Evolutionary conservation across 768 basidiomycete species (phyloP).

Genomic region (Stropharia rugosoannulata): DNA sequence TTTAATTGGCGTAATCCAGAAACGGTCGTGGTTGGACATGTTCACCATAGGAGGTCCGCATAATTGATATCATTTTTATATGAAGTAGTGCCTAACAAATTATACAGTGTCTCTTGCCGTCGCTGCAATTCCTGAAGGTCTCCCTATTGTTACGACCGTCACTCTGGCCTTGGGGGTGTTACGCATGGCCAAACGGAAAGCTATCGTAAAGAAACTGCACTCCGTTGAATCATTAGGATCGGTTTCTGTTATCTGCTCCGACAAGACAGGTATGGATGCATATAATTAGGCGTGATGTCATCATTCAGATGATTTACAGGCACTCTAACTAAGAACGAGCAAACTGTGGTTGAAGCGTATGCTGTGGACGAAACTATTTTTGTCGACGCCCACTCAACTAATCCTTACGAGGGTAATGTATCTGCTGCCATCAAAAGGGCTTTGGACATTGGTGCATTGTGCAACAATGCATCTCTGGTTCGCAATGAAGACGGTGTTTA

Average conservation of each 20-base stretch:
- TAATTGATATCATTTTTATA: neutral
- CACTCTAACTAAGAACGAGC: conserved; percentile 94
- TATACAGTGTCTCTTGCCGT: conserved; percentile 89
- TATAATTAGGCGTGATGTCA: neutral
- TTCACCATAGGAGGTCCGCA: conserved; percentile 94
- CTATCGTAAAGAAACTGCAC: conserved; percentile 96
- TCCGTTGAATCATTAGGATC: conserved; percentile 93
- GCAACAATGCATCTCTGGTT: conserved; percentile 78
- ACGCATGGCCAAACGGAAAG: conserved; percentile 91
- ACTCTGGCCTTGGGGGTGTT: conserved; percentile 94
- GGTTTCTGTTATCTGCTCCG: conserved; percentile 96
- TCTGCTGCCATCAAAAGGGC: conserved; percentile 73
- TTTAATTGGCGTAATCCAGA: conserved; percentile 83
- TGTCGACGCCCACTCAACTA: conserved; percentile 53
- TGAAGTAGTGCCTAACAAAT: neutral
- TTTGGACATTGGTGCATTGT: conserved; percentile 81
- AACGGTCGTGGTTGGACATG: conserved; percentile 93
- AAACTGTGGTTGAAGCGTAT: conserved; percentile 90
- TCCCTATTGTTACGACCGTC: conserved; percentile 96
- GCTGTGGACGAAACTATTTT: conserved; percentile 78
- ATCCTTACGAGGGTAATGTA: conserved; percentile 33
- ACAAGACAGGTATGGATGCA: conserved; percentile 77
- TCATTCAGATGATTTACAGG: conserved; percentile 40
- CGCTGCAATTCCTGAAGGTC: conserved; percentile 96
- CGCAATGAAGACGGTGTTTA: conserved; percentile 69